Evolutionary conservation across 345 rosid species (phyloP).

Genomic region (Salix udensis): DNA sequence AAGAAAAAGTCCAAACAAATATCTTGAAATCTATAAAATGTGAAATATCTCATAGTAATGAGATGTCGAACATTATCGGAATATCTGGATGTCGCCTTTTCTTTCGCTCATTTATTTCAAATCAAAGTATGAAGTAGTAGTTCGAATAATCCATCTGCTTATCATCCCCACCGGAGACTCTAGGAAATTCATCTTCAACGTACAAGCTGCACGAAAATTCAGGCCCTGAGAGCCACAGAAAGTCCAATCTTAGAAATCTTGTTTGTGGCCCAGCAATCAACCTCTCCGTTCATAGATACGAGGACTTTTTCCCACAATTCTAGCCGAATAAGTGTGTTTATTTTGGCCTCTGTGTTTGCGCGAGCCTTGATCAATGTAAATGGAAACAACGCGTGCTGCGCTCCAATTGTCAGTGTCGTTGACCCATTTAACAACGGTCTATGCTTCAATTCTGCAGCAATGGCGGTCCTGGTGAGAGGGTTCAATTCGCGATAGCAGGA

Average conservation of each 20-base stretch:
- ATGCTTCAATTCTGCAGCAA: slow-evolving; percentile 53
- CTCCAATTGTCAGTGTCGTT: slow-evolving; percentile 36
- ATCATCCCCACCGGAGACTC: background rate
- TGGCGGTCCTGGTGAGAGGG: slow-evolving; percentile 34
- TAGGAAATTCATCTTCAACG: background rate
- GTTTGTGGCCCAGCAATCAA: slow-evolving; percentile 20
- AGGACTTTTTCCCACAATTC: slow-evolving; percentile 30
- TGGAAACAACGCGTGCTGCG: slow-evolving; percentile 37
- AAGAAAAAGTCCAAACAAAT: too few relatives aligned
- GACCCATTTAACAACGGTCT: slow-evolving; percentile 9
- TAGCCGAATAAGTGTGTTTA: slow-evolving; percentile 39
- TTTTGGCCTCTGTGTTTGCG: slow-evolving; percentile 28
- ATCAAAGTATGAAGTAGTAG: too few relatives aligned
- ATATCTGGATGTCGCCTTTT: too few relatives aligned
- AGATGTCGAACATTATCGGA: too few relatives aligned
- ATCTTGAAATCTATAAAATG: too few relatives aligned
- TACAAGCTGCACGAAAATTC: background rate
- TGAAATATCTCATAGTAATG: too few relatives aligned
- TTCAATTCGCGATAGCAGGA: slow-evolving; percentile 32
- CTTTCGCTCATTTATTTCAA: too few relatives aligned
- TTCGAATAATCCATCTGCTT: too few relatives aligned
- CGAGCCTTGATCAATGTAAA: slow-evolving; percentile 46
- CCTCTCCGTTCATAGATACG: slow-evolving; percentile 39
- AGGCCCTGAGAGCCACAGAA: slow-evolving; percentile 34
- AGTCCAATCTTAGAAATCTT: slow-evolving; percentile 46